phyloP scores from a whole-genome alignment of 1,284 basidiomycete genomes.

The Tranzscheliella williamsii region DNA sequence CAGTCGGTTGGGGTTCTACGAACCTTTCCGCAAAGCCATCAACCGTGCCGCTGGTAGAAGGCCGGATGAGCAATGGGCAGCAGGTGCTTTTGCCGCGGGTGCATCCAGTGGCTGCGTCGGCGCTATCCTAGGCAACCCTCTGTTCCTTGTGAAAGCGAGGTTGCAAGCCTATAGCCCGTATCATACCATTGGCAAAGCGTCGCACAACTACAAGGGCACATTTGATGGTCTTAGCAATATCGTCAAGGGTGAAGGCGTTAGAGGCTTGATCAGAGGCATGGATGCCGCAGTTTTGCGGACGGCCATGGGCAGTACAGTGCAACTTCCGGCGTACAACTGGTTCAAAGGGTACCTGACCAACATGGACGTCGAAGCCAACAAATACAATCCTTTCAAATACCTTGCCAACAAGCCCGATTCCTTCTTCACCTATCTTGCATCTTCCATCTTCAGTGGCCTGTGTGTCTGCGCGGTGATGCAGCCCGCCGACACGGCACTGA shows the following conservation, averaged over 20 bases:
- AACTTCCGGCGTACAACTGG: constrained; percentile 93
- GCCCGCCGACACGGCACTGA: constrained; percentile 70
- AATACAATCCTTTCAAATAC: constrained; percentile 56
- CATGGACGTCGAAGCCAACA: constrained; percentile 54
- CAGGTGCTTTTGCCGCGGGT: constrained; percentile 71
- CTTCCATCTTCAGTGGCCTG: constrained; percentile 83
- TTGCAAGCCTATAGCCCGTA: constrained; percentile 81
- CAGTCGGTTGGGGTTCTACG: constrained; percentile 92
- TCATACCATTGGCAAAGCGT: constrained; percentile 86
- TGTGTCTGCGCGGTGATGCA: constrained; percentile 71
- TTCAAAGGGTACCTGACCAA: constrained; percentile 62
- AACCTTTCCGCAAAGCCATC: constrained; percentile 77
- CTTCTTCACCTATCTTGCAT: constrained; percentile 83
- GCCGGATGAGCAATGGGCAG: constrained; percentile 69
- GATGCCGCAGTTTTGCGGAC: constrained; percentile 92
- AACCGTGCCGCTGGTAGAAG: constrained; percentile 74
- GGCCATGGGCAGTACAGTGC: constrained; percentile 91
- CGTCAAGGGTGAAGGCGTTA: constrained; percentile 73
- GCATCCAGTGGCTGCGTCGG: constrained; percentile 87
- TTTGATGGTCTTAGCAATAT: constrained; percentile 81
- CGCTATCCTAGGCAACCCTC: constrained; percentile 85
- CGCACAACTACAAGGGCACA: constrained; percentile 84
- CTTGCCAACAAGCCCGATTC: constrained; percentile 66
- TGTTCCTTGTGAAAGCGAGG: constrained; percentile 94
- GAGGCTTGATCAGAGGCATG: constrained; percentile 84